Conservation (phyloP, 1,139 yeast species). For the Blastobotrys serpentis region DNA sequence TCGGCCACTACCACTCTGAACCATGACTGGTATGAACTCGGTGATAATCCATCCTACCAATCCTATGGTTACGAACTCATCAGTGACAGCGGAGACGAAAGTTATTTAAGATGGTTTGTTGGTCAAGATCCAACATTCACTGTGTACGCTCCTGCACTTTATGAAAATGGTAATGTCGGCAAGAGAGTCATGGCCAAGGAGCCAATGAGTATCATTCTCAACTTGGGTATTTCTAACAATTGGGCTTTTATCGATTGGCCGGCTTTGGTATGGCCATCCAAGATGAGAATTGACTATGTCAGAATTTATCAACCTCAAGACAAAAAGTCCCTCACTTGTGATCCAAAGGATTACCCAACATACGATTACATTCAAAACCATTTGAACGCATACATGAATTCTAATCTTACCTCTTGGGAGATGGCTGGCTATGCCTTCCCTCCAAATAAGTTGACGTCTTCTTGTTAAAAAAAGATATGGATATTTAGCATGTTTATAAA, state of each 20-base stretch:
- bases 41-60: conserved; percentile 52
- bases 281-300: conserved; percentile 69
- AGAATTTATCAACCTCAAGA: conserved; percentile 72
- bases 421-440: conserved; percentile 69
- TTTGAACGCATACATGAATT: conserved; percentile 57
- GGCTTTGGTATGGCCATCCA: conserved; percentile 62
- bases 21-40: conserved; percentile 67
- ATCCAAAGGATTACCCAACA: conserved; percentile 73
- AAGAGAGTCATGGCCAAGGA: conserved; percentile 75
- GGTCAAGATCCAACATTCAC: conserved; percentile 69
- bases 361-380: conserved; percentile 67
- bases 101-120: conserved; percentile 74
- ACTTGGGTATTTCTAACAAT: conserved; percentile 73
- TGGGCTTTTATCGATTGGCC: conserved; percentile 88
- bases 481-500: not conserved
- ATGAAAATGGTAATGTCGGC: conserved; percentile 80
- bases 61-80: conserved; percentile 73
- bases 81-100: conserved; percentile 61
- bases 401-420: conserved; percentile 64
- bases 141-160: conserved; percentile 58
- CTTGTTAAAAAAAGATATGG: conserved; percentile 32
- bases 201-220: conserved; percentile 79
- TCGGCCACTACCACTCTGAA: conserved; percentile 72
- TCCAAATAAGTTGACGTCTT: conserved; percentile 48
- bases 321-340: conserved; percentile 59